phyloP scores from a whole-genome alignment of 2,329 filamentous ascomycete genomes.

The Aureobasidium sp. region DNA sequence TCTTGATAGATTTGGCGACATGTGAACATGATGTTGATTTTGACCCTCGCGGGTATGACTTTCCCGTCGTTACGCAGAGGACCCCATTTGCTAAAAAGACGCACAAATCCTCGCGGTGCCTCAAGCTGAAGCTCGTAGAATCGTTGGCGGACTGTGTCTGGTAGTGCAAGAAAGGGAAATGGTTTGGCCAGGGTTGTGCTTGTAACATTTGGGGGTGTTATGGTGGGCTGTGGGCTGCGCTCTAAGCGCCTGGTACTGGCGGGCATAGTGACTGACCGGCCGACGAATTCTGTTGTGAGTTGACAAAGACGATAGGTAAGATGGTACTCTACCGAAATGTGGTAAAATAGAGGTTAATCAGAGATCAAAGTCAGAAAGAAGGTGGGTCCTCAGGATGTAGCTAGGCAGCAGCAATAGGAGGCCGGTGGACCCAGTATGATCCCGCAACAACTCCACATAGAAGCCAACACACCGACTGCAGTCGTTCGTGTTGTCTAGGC shows the following conservation, averaged over 20 bases:
- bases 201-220: neutral
- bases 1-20: neutral
- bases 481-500: neutral
- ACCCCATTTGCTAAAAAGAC: neutral
- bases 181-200: neutral
- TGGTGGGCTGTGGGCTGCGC: neutral
- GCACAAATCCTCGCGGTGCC: neutral
- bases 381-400: neutral
- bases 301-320: no score
- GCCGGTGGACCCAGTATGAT: neutral
- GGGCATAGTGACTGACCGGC: neutral
- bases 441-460: no score
- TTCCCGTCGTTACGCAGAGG: neutral
- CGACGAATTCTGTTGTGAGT: no score
- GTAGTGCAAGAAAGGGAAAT: neutral
- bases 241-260: neutral
- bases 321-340: neutral
- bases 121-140: neutral
- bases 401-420: neutral
- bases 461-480: neutral
- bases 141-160: neutral
- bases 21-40: neutral
- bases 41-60: neutral
- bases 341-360: neutral
- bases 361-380: no score